Percentiles rank a stretch among this genome's conserved stretches.
Conservation (phyloP, 441 rosid genomes). For the Breynia disticha region DNA sequence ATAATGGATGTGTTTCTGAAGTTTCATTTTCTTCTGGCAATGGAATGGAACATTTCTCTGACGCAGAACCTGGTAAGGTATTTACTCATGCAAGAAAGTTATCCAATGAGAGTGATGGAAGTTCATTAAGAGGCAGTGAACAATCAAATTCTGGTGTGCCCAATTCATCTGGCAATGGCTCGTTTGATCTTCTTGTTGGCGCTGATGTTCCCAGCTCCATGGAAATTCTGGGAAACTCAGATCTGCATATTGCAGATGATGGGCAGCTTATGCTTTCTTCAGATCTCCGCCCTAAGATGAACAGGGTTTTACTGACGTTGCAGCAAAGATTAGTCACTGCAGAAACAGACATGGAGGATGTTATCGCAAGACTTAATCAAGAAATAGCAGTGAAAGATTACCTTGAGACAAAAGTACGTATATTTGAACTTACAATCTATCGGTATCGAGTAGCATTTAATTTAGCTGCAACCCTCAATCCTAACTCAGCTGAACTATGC, state of each 20-base stretch:
- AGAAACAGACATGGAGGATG: slow-evolving; percentile 98
- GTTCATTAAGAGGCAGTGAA: slow-evolving; percentile 54
- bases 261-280: slow-evolving; percentile 60
- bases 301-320: slow-evolving; percentile 61
- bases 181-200: slow-evolving; percentile 39
- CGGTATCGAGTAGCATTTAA: slow-evolving; percentile 1
- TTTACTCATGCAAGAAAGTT: slow-evolving; percentile 50
- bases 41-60: slow-evolving; percentile 50
- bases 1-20: slow-evolving; percentile 41
- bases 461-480: too few relatives aligned
- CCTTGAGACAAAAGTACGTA: slow-evolving; percentile 71
- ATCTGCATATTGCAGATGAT: slow-evolving; percentile 36
- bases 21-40: slow-evolving; percentile 30
- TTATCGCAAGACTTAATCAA: slow-evolving; percentile 85
- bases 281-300: slow-evolving; percentile 76
- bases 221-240: slow-evolving; percentile 28
- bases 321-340: slow-evolving; percentile 69
- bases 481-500: neutral
- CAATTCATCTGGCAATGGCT: slow-evolving; percentile 51
- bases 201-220: slow-evolving; percentile 30
- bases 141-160: slow-evolving; percentile 45
- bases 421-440: slow-evolving; percentile 9
- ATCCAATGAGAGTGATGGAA: slow-evolving; percentile 67
- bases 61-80: slow-evolving; percentile 39
- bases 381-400: slow-evolving; percentile 83